Base-by-base conservation (phyloP, 2,329 filamentous ascomycete genomes). In the Uncinocarpus reesii region DNA sequence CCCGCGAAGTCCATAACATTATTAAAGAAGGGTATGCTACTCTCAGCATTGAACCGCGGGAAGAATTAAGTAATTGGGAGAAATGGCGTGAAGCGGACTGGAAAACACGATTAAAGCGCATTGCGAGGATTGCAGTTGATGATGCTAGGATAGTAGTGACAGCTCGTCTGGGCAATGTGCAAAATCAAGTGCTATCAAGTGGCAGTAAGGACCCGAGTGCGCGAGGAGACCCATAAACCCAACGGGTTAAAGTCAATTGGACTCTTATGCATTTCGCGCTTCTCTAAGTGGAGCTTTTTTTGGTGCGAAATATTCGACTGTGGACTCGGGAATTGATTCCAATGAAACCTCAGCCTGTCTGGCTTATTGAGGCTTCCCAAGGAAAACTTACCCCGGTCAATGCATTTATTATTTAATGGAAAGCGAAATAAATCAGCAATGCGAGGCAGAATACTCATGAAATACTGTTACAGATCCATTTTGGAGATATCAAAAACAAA, bases 11-110 rank as follows among this genome's bases (percentile, higher is more conserved):
- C 32, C 83, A 83, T 35, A 83, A 85, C 55, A 85, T 95, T 23
- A 96, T 98, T 65, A 94, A 94, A 69, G 84, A 93, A 64, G 92
- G 92, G 0, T 96, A 96, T 61, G 90, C 96, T 65, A 95, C 89
- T 29, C 68, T 98, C 58, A 90, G 84, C 54, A 93, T 98, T 47
- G 86, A 93, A 66, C 81, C 86, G 0, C 87, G 83, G 59, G 89
- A 94, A 61, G 89, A 86, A 0, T 65, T 94, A 56, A 89, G 90
- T 63, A 79, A 81, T 31, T 94, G 87, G 86, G 85, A 87, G 55
- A 79, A 75, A 61, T 96, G 86, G 64, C 75, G 90, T 11, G 92
- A 96, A 70, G 84, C 84, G 2, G 87, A 95, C 55, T 83, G 88
- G 71, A 84, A 87, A 67, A 77, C 76, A 4, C 71, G 92, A 57